These are phyloP conservation scores for Phylloboletellus chloephorus DNA, from an alignment of 1,284 basidiomycete genomes.

Conservation along the genomic window DNA sequence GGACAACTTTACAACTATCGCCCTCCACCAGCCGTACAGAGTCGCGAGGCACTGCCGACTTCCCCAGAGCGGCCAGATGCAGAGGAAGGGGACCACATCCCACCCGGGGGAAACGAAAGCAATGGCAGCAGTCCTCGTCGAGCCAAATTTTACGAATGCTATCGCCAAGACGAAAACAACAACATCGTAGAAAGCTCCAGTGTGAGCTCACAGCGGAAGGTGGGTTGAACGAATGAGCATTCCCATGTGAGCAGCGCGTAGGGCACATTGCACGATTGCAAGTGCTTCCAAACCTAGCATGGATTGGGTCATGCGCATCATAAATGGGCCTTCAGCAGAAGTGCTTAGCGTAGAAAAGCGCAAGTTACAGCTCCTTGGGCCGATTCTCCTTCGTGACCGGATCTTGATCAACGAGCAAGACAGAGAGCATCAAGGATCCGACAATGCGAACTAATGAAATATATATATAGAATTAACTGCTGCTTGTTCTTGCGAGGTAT, in stretches of 20 bases:
- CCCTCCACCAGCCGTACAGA: not conserved
- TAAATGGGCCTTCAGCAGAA: constrained; percentile 2
- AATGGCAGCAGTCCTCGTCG: not conserved
- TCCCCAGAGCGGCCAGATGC: constrained; percentile 4
- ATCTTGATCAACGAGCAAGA: constrained; percentile 5
- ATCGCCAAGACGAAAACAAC: constrained; percentile 9
- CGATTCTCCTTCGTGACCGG: constrained; percentile 1
- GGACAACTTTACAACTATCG: not conserved
- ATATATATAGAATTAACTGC: constrained; percentile 4
- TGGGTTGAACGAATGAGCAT: not conserved
- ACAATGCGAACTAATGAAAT: constrained; percentile 5
- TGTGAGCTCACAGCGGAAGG: not conserved
- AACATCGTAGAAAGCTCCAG: constrained; percentile 3
- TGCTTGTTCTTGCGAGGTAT: not conserved
- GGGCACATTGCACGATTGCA: constrained; percentile 28
- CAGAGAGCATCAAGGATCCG: constrained; percentile 8
- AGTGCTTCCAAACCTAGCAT: constrained; percentile 19
- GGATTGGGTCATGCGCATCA: constrained; percentile 6
- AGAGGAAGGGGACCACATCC: not conserved
- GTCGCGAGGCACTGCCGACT: not conserved
- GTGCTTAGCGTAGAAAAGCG: not conserved
- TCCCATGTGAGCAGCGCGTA: constrained; percentile 30
- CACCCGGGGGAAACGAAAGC: constrained; percentile 7
- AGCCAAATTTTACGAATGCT: constrained; percentile 5
- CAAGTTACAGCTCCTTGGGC: constrained; percentile 4